Evolutionary conservation across 768 basidiomycete species (phyloP).

Genomic region (Rhizopogon vesiculosus): DNA sequence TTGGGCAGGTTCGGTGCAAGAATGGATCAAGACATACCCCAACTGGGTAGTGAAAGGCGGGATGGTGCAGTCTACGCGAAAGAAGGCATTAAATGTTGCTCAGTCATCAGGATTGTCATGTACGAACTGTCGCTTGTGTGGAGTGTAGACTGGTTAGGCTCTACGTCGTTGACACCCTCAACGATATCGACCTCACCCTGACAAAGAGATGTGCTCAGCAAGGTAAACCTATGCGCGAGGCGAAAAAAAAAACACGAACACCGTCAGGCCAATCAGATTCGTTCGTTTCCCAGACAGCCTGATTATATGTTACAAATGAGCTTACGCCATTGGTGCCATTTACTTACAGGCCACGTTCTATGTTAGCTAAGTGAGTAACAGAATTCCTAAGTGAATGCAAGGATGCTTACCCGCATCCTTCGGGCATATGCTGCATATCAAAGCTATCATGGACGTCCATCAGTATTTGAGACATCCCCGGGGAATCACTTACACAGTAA

Average conservation of each 20-base stretch:
- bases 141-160: conserved; percentile 28
- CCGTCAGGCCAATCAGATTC: conserved; percentile 13
- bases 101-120: not conserved
- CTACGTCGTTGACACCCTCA: conserved; percentile 40
- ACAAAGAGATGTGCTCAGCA: not conserved
- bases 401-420: conserved; percentile 23
- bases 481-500: conserved; percentile 13
- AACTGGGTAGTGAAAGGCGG: not conserved
- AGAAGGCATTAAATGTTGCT: not conserved
- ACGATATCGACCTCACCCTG: conserved; percentile 44
- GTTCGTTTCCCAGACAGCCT: not conserved
- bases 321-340: too few species aligned
- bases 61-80: conserved; percentile 16
- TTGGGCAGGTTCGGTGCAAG: not conserved
- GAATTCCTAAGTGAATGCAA: not conserved
- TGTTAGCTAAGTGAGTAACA: not conserved
- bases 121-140: conserved; percentile 24
- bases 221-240: not conserved
- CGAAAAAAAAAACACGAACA: not conserved
- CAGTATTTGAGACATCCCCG: not conserved
- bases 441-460: conserved; percentile 10
- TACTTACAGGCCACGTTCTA: conserved; percentile 21
- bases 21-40: not conserved
- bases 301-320: not conserved
- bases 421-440: conserved; percentile 27